Evolutionary conservation across 768 basidiomycete species (phyloP).

Genomic region (Tulasnella sp.): DNA sequence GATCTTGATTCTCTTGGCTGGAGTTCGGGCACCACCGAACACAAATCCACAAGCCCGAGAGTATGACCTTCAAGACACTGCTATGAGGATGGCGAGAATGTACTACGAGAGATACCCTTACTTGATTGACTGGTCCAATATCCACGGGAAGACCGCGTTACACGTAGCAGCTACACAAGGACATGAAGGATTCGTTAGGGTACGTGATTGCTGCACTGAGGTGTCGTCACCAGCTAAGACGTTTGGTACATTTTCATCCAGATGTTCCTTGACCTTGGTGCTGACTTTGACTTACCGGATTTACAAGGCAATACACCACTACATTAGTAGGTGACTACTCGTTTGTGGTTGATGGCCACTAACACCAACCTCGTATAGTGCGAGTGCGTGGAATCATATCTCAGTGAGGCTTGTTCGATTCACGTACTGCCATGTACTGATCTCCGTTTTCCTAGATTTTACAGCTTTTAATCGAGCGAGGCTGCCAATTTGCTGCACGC

Average conservation of each 20-base stretch:
- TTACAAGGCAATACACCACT: slow-evolving; percentile 85
- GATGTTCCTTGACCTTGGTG: slow-evolving; percentile 87
- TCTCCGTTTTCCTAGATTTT: no score
- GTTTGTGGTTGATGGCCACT: slow-evolving; percentile 4
- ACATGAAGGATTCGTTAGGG: slow-evolving; percentile 78
- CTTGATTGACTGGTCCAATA: slow-evolving; percentile 86
- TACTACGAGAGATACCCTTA: slow-evolving; percentile 81
- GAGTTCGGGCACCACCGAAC: slow-evolving; percentile 41
- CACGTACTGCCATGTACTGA: no score
- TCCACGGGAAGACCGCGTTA: slow-evolving; percentile 77
- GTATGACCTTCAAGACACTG: slow-evolving; percentile 55
- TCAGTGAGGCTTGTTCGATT: no score
- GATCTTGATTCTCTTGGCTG: slow-evolving; percentile 85
- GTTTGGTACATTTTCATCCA: slow-evolving; percentile 24
- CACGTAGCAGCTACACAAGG: slow-evolving; percentile 82
- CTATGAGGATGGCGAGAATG: slow-evolving; percentile 72
- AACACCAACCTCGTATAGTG: slow-evolving; percentile 33
- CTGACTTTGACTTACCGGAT: slow-evolving; percentile 82
- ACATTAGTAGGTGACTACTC: slow-evolving; percentile 61
- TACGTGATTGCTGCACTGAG: slow-evolving; percentile 31
- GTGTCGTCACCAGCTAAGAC: background rate
- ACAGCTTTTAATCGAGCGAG: slow-evolving; percentile 75
- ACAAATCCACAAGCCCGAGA: slow-evolving; percentile 39
- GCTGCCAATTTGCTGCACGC: slow-evolving; percentile 67
- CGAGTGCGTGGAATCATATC: slow-evolving; percentile 79